A percentile compares a stretch with the other conserved stretches of the same genome.
These are phyloP conservation scores for Rhodotorula sp. DNA, from an alignment of 1,284 basidiomycete genomes.

Conservation along the genomic window DNA sequence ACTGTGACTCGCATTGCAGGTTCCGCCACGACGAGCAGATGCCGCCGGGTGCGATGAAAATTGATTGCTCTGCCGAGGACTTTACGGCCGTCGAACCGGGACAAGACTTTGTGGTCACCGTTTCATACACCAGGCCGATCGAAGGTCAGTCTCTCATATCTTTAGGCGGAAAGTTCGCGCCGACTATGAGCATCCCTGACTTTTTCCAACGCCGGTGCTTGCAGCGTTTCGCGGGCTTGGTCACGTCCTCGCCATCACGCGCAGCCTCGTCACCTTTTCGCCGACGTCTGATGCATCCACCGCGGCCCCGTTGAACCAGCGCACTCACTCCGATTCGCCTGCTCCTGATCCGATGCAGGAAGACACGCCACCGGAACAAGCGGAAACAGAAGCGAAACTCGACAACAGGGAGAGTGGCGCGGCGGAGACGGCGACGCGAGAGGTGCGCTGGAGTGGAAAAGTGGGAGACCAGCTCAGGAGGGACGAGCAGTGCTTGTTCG, in stretches of 20 bases:
- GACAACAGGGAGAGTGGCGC: neutral
- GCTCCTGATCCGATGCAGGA: constrained; percentile 13
- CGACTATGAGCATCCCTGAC: too few species aligned
- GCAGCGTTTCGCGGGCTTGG: constrained; percentile 41
- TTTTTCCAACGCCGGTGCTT: neutral
- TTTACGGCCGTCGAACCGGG: constrained; percentile 19
- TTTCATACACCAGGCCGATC: constrained; percentile 33
- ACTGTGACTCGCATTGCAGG: constrained; percentile 1
- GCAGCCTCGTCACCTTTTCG: constrained; percentile 31
- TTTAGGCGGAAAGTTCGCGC: neutral
- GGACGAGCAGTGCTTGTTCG: constrained; percentile 38
- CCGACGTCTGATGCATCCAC: neutral
- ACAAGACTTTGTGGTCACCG: constrained; percentile 17
- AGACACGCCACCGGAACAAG: constrained; percentile 1
- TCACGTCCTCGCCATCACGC: constrained; percentile 38
- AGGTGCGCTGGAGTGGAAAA: constrained; percentile 31
- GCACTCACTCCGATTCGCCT: neutral
- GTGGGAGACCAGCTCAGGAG: constrained; percentile 31
- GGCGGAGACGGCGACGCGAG: neutral
- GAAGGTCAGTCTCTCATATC: constrained; percentile 15
- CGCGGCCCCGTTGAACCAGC: neutral
- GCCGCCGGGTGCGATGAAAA: constrained; percentile 1
- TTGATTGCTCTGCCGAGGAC: constrained; percentile 34
- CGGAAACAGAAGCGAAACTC: neutral
- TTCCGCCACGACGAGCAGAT: constrained; percentile 22